Evolutionary conservation across 106 monocot species (phyloP).

Genomic region (Ottelia alismoides): DNA sequence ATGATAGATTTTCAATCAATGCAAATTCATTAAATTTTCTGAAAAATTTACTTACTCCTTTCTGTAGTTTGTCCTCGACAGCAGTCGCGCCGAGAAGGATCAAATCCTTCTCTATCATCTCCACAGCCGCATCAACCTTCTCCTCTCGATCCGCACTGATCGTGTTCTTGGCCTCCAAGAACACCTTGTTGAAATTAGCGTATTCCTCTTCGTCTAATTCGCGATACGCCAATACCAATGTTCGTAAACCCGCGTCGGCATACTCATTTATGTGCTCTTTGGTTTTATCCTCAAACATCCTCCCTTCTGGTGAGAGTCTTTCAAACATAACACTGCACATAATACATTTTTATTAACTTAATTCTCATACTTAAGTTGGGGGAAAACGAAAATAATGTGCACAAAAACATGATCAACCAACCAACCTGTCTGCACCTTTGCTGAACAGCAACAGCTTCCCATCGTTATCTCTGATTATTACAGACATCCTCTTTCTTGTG

Average conservation of each 20-base stretch:
- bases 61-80: constrained; percentile 57
- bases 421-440: constrained; percentile 21
- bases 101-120: constrained; percentile 48
- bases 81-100: constrained; percentile 62
- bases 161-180: constrained; percentile 36
- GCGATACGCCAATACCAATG: constrained; percentile 43
- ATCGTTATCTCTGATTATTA: constrained; percentile 14
- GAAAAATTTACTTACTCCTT: constrained; percentile 24
- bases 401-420: too few species aligned
- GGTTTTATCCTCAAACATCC: constrained; percentile 28
- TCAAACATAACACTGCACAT: constrained; percentile 63
- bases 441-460: constrained; percentile 9
- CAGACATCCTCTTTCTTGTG: constrained; percentile 18
- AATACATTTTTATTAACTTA: too few species aligned
- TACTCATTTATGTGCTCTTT: constrained; percentile 40
- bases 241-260: constrained; percentile 49
- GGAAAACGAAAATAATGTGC: too few species aligned
- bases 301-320: constrained; percentile 31
- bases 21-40: too few species aligned
- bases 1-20: too few species aligned
- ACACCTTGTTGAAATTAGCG: constrained; percentile 27
- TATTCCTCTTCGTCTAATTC: constrained; percentile 41
- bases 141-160: constrained; percentile 38
- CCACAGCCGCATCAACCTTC: constrained; percentile 30
- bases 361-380: too few species aligned